Evolutionary conservation across 768 basidiomycete species (phyloP), one percentile per base, ranked within the genome.

Genomic region (Russula compacta): DNA sequence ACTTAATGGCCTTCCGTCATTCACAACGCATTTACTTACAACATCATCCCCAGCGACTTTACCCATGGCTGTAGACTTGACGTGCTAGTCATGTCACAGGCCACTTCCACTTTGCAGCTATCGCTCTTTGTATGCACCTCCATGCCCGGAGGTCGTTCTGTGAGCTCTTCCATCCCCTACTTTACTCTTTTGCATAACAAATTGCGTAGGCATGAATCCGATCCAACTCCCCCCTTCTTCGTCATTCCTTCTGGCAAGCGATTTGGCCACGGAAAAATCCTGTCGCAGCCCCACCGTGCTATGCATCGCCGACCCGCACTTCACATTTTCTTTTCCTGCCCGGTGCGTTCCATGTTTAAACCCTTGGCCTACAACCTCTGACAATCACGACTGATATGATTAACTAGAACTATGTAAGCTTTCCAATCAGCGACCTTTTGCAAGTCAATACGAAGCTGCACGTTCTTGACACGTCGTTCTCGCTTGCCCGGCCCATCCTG

Each of bases 11-110:
- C n/a, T n/a, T n/a, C 66, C 77, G 73, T 54, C 85, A 89, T 73
- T 72, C 80, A 7, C 65, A 71, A 32, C 77, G 76, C 35, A 78
- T 97, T 21, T 74, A 82, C 24, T 29, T 29, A 29, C 62, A 97
- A 97, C 69, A 85, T 95, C 54, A 81, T 98, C 10, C 94, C 95
- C 0, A 91, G 90, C 21, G 97, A 99, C 74, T 97, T 89, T 69
- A 89, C 94, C 24, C 89, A 93, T 69, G 88, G 93, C 59, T 95
- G 97, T 33, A 86, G 83, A 67, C 79, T 98, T 5, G 97, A 98
- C 72, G 69, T 97, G 1, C 82, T 98, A 1, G 83, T 98, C 49
- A 93, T n/a, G n/a, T n/a, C n/a, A n/a, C n/a, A n/a, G n/a, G n/a
- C n/a, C n/a, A 71, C 69, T 53, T 75, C 67, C 44, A 76, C 66